Evolutionary conservation across 2,329 filamentous ascomycete species (phyloP), one percentile per base, ranked within the genome.

Genomic region (Neopestalotiopsis rosae): DNA sequence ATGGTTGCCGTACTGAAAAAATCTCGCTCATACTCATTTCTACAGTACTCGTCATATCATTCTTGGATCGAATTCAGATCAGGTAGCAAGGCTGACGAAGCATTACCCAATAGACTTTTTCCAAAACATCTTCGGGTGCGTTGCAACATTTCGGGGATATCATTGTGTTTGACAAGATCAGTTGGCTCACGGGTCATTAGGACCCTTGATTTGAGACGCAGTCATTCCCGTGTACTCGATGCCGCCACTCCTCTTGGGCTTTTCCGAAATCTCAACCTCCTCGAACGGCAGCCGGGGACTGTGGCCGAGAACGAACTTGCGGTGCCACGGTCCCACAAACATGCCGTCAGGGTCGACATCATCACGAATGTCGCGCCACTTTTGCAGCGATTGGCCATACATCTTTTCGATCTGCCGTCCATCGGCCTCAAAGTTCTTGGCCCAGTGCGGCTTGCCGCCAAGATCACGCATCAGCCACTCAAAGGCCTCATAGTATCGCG

Each of bases 251-350:
- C 63, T 49, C 59, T 61, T 62, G 58, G 61, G 61, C 28, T 61
- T 58, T 30, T 45, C 56, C 28, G 61, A 17, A 13, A 72, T 56
- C 42, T 77, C 76, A 14, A 75, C 69, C 77, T 79, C 78, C 69
- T 79, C 78, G 4, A 77, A 69, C n/a, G 71, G 70, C n/a, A 79
- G 69, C 34, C 68, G 69, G 30, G 73, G 69, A 1, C 74, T 74
- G 2, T 75, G 78, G 38, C 79, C 80, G 57, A 90, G 78, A 24
- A 97, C 83, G 74, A 89, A 89, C 65, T 91, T 87, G 34, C 92
- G 86, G 80, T 98, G 94, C 95, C 95, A 99, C 63, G 94, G 91
- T 2, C 95, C 95, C 14, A 95, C 86, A 80, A 97, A 97, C 88
- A 97, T 91, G 68, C 94, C 94, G 70, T 94, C 89, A 0, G 92